Evolutionary conservation across 164 flowering plant genomes (phyloP), one percentile per base, ranked within the genome.

Genomic region (Piper longum): DNA sequence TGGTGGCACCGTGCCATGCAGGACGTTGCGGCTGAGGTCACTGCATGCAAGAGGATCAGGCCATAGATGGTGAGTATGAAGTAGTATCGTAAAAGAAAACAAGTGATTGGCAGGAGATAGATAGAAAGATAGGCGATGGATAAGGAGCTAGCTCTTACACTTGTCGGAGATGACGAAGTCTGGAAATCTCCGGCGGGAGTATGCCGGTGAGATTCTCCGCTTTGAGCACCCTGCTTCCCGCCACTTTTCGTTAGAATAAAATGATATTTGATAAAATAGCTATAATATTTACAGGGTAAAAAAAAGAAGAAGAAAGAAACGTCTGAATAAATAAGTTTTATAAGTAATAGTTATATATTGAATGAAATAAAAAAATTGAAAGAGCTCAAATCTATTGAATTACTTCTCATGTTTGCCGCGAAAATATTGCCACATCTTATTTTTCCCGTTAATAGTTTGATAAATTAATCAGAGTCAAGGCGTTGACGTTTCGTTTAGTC

Each of bases 11-110:
- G 85, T 70, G 51, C 91, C 91, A 40, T 45, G 78, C 59, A 88
- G 73, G 63, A 51, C 52, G 68, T 88, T 88, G 60, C 88, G 85
- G 67, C 89, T 84, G 18, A 88, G 77, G 62, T 88, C 96, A 64
- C 96, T 88, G 75, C 40, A 19, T 88, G 75, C 40, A 19, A 70
- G 14, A 39, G 58, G 11, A 65, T 3, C 40, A 48, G 54, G 8
- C 9, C 17, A 14, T 2, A 48, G 19, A 26, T 1, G 7, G 43
- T 5, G 42, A 18, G 9, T n/a, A 2, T 18, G 14, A 16, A 57
- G 5, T 26, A 16, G 0, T 16, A 16, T 55, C 17, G 60, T 26
- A 18, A 9, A 41, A 57, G 59, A 39, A 57, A 48, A 13, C 14
- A 19, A 26, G 36, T 4, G 18, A 17, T 42, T 48, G 16, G 40